Evolutionary conservation across 192 early-diverging fungal genomes (phyloP).

Genomic region (Obelidium mucronatum): DNA sequence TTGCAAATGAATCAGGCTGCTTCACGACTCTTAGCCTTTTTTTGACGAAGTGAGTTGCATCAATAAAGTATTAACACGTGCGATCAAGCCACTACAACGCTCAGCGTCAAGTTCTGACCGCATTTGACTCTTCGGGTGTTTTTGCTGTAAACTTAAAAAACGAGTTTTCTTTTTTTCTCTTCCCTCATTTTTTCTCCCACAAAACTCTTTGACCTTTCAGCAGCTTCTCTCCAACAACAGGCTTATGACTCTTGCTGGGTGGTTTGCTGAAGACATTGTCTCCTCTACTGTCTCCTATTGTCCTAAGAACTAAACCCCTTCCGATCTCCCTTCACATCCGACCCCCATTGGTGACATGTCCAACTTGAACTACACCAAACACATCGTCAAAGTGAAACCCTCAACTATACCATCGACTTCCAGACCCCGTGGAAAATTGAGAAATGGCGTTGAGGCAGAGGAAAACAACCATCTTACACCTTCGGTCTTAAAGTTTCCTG

Average conservation of each 20-base stretch:
- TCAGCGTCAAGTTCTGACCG: no score
- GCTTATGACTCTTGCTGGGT: neutral
- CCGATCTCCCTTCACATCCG: neutral
- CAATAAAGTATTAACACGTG: no score
- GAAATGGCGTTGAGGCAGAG: conserved; percentile 24
- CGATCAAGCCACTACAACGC: no score
- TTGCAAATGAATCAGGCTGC: neutral
- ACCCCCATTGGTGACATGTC: no score
- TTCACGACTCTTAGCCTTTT: neutral
- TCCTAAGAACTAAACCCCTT: neutral
- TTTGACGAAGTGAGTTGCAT: neutral
- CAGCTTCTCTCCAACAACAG: neutral
- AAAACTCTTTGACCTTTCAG: neutral
- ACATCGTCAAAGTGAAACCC: conserved; percentile 1
- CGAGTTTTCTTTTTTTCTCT: neutral
- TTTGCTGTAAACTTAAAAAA: neutral
- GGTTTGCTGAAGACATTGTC: no score
- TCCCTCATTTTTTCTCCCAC: neutral
- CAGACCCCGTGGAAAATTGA: conserved; percentile 24
- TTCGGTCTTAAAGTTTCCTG: conserved; percentile 31
- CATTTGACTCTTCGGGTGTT: neutral
- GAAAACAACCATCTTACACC: neutral
- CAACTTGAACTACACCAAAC: no score
- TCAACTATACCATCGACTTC: conserved; percentile 26
- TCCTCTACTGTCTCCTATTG: no score